Evolutionary conservation across 1,284 basidiomycete species (phyloP), one percentile per base, ranked within the genome.

Genomic region (Sporisorium iseilematis-ciliati): DNA sequence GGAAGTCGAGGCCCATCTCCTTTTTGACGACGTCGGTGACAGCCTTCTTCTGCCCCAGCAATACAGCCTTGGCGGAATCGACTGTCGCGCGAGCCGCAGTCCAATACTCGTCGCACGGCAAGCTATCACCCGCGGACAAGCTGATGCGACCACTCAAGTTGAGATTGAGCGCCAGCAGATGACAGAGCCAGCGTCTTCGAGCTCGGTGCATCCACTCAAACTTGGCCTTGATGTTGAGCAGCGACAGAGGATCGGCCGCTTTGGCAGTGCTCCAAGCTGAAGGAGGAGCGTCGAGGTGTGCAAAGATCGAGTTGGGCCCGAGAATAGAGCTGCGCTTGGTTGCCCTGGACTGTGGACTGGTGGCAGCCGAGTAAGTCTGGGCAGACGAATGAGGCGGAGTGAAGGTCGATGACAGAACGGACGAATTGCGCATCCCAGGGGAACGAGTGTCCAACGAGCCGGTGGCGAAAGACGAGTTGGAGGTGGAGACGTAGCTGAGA

Each of bases 161-260:
- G 25, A 65, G 29, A 16, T 52, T 45, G 26, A 71, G 38, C 21
- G 68, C 68, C 18, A 71, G 45, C 1, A 71, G 58, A 41, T 61
- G 63, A 21, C 58, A 84, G 61, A 53, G 82, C 80, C 35, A 84
- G 64, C 49, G 64, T 42, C 75, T 52, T 16, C 83, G 72, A 31
- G 67, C 59, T 16, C 62, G 23, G 50, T 84, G 83, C 74, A 80
- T 78, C 42, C 57, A 49, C 55, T 84, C 81, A 58, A 84, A 84
- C 20, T 65, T 61, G 45, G 58, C 40, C 46, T 79, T 80, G 50
- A 84, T 72, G 41, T 58, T 67, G 20, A 75, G 52, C 7, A 84
- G 68, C 14, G 77, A 62, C 38, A 80, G 48, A 16, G 71, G 67
- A 42, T 82, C 80, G 3, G 55, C 65, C 20, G 59, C 45, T 33